A percentile compares a stretch with the other conserved stretches of the same genome.
Conservation (phyloP, 305 asterid species). For the Fraxinus nigra region DNA sequence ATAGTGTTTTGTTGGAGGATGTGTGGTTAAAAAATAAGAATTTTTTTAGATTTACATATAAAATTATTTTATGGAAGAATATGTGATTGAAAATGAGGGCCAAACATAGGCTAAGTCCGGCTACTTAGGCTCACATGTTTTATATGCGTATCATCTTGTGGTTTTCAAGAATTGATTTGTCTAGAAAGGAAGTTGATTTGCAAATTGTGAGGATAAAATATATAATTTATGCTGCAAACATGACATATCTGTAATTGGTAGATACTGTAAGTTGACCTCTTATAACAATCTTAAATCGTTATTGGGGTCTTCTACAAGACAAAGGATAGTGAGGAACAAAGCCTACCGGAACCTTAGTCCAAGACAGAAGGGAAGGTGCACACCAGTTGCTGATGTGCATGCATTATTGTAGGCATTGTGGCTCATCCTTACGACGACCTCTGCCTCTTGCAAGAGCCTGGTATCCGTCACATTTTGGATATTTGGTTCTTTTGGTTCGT, state of each 20-base stretch:
- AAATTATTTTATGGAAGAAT: too few relatives aligned
- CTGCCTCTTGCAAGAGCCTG: neutral
- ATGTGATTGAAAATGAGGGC: too few relatives aligned
- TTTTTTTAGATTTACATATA: too few relatives aligned
- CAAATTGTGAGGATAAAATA: neutral
- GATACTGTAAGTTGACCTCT: neutral
- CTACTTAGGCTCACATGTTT: neutral
- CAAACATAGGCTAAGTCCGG: neutral
- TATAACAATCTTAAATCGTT: neutral
- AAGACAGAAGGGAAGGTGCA: neutral
- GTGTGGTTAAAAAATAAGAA: too few relatives aligned
- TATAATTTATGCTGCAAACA: neutral
- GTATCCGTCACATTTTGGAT: neutral
- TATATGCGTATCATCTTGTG: neutral
- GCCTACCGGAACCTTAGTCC: constrained; percentile 12
- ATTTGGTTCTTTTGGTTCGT: neutral
- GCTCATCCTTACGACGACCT: neutral
- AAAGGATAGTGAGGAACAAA: neutral
- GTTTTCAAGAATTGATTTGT: neutral
- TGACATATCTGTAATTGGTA: neutral
- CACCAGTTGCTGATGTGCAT: neutral
- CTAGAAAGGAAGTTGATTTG: neutral
- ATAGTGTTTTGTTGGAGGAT: too few relatives aligned
- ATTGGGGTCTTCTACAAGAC: neutral
- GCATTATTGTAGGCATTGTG: neutral